Evolutionary conservation across 306 rosid species (phyloP).

Genomic region (Echinosophora koreensis): DNA sequence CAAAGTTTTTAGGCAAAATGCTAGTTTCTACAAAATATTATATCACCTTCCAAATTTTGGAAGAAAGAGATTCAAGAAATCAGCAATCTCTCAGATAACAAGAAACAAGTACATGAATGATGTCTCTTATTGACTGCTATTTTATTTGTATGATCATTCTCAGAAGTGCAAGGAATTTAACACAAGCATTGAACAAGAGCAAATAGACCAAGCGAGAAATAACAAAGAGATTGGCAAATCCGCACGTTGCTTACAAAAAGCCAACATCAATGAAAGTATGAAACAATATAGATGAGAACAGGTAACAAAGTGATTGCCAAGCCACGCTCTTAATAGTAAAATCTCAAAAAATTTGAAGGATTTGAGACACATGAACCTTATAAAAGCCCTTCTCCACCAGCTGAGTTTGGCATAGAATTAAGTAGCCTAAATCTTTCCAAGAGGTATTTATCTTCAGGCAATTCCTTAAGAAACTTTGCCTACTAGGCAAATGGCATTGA

Average conservation of each 20-base stretch:
- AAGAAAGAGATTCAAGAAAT: neutral
- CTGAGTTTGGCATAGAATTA: neutral
- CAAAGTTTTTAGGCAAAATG: too few species aligned
- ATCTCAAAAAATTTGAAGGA: neutral
- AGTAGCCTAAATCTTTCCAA: neutral
- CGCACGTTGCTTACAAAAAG: neutral
- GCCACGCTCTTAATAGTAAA: conserved; percentile 18
- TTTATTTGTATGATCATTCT: neutral
- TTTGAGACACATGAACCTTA: conserved; percentile 11
- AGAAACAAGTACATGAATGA: neutral
- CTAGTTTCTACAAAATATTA: too few species aligned
- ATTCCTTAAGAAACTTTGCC: neutral
- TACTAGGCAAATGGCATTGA: conserved; percentile 19
- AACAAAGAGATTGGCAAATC: conserved; percentile 19
- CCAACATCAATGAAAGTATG: neutral
- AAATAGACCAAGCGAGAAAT: conserved; percentile 17
- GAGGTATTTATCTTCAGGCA: neutral
- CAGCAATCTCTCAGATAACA: neutral
- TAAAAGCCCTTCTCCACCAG: conserved; percentile 18
- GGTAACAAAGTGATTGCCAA: conserved; percentile 11
- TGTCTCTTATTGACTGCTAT: neutral
- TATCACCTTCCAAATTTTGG: neutral
- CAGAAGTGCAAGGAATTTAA: conserved; percentile 32
- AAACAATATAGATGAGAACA: neutral
- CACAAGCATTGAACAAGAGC: conserved; percentile 8